Conservation (phyloP, 73 alveolate species). For the Tetrahymena malaccensis region DNA sequence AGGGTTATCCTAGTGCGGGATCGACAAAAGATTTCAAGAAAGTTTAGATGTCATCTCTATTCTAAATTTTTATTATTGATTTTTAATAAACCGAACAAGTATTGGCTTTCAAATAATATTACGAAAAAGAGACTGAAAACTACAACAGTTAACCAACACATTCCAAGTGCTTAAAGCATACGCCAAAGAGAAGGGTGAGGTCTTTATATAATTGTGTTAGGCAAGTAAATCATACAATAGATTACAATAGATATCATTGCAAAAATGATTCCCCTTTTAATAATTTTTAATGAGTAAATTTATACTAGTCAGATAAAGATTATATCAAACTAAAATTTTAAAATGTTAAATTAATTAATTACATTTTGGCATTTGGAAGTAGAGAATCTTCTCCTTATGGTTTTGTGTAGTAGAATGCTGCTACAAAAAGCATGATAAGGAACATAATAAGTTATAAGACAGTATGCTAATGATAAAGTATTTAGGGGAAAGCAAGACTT, state of each 20-base stretch:
- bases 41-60: slow-evolving; percentile 50
- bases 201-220: slow-evolving; percentile 38
- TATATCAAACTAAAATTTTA: no score
- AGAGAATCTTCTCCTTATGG: neutral
- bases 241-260: slow-evolving; percentile 6
- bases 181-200: slow-evolving; percentile 92
- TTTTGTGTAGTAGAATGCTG: neutral
- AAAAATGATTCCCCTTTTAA: slow-evolving; percentile 1
- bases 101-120: neutral
- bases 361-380: neutral
- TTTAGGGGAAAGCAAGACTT: neutral
- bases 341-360: neutral
- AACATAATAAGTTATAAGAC: neutral
- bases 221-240: slow-evolving; percentile 17
- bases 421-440: neutral
- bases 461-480: neutral
- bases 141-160: slow-evolving; percentile 46
- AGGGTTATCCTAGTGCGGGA: slow-evolving; percentile 58
- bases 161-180: slow-evolving; percentile 53
- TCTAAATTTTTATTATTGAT: slow-evolving; percentile 3
- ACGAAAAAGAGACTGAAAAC: slow-evolving; percentile 47
- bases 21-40: slow-evolving; percentile 52
- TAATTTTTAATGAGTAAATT: neutral
- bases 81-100: neutral
- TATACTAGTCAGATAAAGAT: neutral